Percentiles rank a stretch among this genome's conserved stretches.
Conservation (phyloP, 2,329 filamentous ascomycete species). For the Incumbomyces lentus region DNA sequence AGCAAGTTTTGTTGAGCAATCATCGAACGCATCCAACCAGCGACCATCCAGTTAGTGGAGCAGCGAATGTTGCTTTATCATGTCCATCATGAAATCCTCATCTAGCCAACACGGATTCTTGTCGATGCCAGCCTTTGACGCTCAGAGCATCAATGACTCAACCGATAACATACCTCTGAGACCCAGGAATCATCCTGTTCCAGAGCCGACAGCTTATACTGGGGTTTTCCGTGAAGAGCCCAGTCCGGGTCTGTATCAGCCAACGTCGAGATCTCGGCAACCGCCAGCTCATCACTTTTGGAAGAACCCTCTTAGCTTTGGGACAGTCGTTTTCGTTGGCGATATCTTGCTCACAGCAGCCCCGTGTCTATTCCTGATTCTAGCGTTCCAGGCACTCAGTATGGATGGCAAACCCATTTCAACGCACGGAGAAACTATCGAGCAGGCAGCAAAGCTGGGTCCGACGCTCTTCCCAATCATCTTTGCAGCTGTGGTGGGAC, state of each 20-base stretch:
- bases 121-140: not conserved
- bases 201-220: not conserved
- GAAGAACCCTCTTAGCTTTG: constrained; percentile 2
- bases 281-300: constrained; percentile 7
- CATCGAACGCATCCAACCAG: too few species aligned
- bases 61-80: too few species aligned
- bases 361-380: constrained; percentile 6
- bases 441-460: constrained; percentile 6
- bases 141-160: constrained; percentile 1
- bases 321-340: constrained; percentile 6
- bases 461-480: constrained; percentile 18
- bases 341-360: constrained; percentile 3
- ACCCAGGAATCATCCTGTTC: not conserved
- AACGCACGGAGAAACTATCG: not conserved
- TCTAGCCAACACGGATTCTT: not conserved
- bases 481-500: constrained; percentile 16
- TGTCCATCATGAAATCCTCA: not conserved
- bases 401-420: constrained; percentile 3
- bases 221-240: not conserved
- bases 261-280: not conserved
- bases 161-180: not conserved
- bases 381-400: constrained; percentile 5
- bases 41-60: too few species aligned
- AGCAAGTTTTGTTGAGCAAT: too few species aligned
- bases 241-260: not conserved